Evolutionary conservation across 345 rosid species (phyloP).

Genomic region (Kernera saxatilis): DNA sequence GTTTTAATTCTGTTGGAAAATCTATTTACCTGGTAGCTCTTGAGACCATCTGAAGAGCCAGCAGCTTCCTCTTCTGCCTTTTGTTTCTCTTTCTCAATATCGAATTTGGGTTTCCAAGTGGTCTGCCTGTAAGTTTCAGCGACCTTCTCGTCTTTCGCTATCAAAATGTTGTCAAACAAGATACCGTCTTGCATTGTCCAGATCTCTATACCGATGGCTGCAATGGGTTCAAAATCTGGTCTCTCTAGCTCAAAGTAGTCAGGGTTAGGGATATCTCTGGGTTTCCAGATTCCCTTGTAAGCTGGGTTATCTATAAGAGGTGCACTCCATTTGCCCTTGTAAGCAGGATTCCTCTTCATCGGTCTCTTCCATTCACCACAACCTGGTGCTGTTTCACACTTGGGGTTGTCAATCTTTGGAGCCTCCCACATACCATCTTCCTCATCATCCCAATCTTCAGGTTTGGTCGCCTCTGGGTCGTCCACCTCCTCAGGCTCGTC

Average conservation of each 20-base stretch:
- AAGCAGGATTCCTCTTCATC: slow-evolving; percentile 71
- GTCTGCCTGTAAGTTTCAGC: slow-evolving; percentile 47
- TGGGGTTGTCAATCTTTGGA: slow-evolving; percentile 78
- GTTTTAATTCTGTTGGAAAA: background rate
- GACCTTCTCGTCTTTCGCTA: slow-evolving; percentile 57
- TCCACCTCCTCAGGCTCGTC: slow-evolving; percentile 89
- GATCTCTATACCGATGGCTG: slow-evolving; percentile 82
- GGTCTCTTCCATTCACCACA: slow-evolving; percentile 94
- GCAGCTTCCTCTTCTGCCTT: slow-evolving; percentile 66
- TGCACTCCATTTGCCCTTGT: slow-evolving; percentile 83
- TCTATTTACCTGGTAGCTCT: slow-evolving; percentile 37
- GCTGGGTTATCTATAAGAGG: slow-evolving; percentile 78
- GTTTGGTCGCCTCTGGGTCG: slow-evolving; percentile 82
- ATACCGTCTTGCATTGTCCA: slow-evolving; percentile 97
- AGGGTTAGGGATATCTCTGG: slow-evolving; percentile 76
- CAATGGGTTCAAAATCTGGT: slow-evolving; percentile 71
- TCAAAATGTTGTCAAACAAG: slow-evolving; percentile 71
- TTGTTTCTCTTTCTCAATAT: slow-evolving; percentile 65
- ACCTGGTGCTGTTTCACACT: slow-evolving; percentile 68
- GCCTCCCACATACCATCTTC: slow-evolving; percentile 96
- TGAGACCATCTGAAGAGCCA: slow-evolving; percentile 38
- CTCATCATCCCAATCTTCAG: slow-evolving; percentile 94
- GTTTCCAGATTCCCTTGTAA: slow-evolving; percentile 87
- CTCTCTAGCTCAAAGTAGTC: slow-evolving; percentile 63
- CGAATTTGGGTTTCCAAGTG: slow-evolving; percentile 66